Base-by-base conservation (phyloP, 2,329 filamentous ascomycete species). In the Epichloe hybrida region DNA sequence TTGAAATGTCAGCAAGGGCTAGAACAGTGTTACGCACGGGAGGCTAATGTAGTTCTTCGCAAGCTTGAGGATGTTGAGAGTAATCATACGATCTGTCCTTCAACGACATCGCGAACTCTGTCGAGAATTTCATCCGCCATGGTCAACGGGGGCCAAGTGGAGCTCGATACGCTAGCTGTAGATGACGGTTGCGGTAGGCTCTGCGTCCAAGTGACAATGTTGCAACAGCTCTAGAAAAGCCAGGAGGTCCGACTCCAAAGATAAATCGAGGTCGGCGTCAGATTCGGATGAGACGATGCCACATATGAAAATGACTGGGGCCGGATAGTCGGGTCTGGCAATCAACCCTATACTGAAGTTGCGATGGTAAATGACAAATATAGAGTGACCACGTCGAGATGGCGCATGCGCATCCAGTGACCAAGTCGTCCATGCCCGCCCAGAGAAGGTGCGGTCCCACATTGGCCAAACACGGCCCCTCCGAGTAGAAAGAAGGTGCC, bases 101-200 rank as follows among this genome's bases (percentile, higher is more conserved):
- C 91, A 46, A 88, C 78, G 49, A 86, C 66, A 62, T 93, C 84
- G 61, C 89, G 85, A 44, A 87, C 73, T 64, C 88, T 80, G 53
- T 94, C 88, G 45, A 96, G 74, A 15, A 95, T 63, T 61, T 88
- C 79, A 58, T 95, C 90, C 13, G 77, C 80, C 85, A 89, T 84
- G 46, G 42, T 54, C 38, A 41, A 13, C 31, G 11, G 34, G 34
- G 38, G 31, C 4, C 36, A 41, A 45, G 20, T n/a, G 45, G 34
- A 15, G 49, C 37, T 41, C 17, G 36, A 41, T 41, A 37, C 41
- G 37, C 27, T 46, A 37, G 7, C 23, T 46, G 17, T 41, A 6
- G 36, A 17, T 27, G 34, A 35, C 31, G 41, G 41, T 45, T 39
- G 46, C 17, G 23, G 37, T 17, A 37, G 41, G 34, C 38, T 27